These are phyloP conservation scores for Ensete ventricosum DNA, from an alignment of 176 grass and related monocot genomes.

Conservation along the genomic window DNA sequence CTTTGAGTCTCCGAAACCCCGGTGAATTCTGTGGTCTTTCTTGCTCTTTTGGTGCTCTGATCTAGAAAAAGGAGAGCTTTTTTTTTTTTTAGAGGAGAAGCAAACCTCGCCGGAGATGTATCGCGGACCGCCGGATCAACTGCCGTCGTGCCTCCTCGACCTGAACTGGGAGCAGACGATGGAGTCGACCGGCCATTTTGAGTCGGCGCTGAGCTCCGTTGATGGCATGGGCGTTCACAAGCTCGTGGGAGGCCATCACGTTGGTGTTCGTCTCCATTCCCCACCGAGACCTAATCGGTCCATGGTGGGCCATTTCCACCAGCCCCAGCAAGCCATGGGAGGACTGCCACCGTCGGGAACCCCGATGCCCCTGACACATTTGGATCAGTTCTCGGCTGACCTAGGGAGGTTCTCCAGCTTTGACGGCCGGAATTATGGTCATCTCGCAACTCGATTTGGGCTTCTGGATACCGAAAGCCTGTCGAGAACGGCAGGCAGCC, in stretches of 20 bases:
- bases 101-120: constrained; percentile 8
- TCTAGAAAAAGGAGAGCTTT: background rate
- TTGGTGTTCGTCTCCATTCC: constrained; percentile 45
- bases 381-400: constrained; percentile 70
- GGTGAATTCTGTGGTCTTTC: background rate
- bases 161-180: constrained; percentile 17
- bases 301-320: constrained; percentile 52
- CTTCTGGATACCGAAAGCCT: constrained; percentile 30
- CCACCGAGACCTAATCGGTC: constrained; percentile 67
- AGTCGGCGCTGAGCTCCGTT: constrained; percentile 53
- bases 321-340: constrained; percentile 19
- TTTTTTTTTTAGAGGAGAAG: background rate
- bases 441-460: constrained; percentile 34
- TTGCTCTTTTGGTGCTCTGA: background rate
- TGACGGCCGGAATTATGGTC: constrained; percentile 31
- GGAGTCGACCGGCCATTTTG: constrained; percentile 24
- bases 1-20: background rate
- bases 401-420: constrained; percentile 57
- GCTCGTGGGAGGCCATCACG: constrained; percentile 32
- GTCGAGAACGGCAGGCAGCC: constrained; percentile 33
- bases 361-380: constrained; percentile 38
- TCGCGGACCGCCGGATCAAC: constrained; percentile 3
- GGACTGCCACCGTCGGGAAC: constrained; percentile 46
- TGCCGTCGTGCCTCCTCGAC: background rate
- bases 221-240: constrained; percentile 40